Percentiles rank a stretch among this genome's conserved stretches.
phyloP scores from a whole-genome alignment of 148 eudicot species.

The Simmondsia chinensis region DNA sequence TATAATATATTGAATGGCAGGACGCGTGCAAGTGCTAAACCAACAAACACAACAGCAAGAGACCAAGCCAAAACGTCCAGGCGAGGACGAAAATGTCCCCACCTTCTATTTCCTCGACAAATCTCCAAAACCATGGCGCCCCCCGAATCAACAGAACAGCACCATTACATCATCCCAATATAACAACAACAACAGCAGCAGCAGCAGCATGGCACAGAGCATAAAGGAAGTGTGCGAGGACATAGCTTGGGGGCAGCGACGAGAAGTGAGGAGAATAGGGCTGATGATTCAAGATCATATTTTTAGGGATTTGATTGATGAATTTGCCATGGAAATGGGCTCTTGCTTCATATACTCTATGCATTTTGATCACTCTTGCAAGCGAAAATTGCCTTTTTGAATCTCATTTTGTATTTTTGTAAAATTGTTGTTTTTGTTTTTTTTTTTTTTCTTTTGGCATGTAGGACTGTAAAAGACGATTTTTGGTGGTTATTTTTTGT shows the following conservation, averaged over 20 bases:
- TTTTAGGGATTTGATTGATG: slow-evolving; percentile 49
- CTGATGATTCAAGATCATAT: slow-evolving; percentile 41
- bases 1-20: too few relatives aligned
- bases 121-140: background rate
- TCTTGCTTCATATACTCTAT: background rate
- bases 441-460: too few relatives aligned
- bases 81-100: slow-evolving; percentile 18
- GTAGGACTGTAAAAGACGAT: too few relatives aligned
- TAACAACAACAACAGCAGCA: background rate
- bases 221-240: slow-evolving; percentile 51
- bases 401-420: too few relatives aligned
- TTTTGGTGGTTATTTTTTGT: too few relatives aligned
- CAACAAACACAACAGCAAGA: slow-evolving; percentile 13
- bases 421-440: too few relatives aligned
- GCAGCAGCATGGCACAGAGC: slow-evolving; percentile 22
- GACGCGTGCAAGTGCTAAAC: background rate
- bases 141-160: too few relatives aligned
- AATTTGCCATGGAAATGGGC: slow-evolving; percentile 26
- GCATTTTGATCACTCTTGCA: background rate
- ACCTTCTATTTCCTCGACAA: slow-evolving; percentile 2
- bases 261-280: slow-evolving; percentile 40
- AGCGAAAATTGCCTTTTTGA: slow-evolving; percentile 1
- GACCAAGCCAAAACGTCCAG: slow-evolving; percentile 17
- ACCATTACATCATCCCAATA: background rate
- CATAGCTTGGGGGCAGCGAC: slow-evolving; percentile 36